Percentiles rank a stretch among this genome's conserved stretches.
These are phyloP conservation scores for Colletotrichum lini DNA, from an alignment of 2,329 filamentous ascomycete genomes.

Conservation along the genomic window DNA sequence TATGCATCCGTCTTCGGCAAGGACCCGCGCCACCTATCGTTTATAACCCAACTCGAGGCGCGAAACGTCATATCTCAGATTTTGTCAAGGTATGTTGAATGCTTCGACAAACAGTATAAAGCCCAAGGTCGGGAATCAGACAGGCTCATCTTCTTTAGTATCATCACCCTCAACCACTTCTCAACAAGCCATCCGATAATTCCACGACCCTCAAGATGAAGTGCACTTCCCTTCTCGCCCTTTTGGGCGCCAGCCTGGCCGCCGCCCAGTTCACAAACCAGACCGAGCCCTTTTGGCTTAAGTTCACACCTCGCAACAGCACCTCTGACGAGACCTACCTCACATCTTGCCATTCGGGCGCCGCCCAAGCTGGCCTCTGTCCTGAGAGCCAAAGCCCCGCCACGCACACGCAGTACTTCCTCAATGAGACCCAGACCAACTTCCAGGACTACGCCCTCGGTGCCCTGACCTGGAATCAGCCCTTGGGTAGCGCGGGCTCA, in stretches of 20 bases:
- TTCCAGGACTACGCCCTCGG: constrained; percentile 16
- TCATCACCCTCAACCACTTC: neutral
- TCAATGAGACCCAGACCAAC: constrained; percentile 18
- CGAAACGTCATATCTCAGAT: neutral
- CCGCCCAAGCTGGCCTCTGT: constrained; percentile 38
- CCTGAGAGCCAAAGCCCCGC: constrained; percentile 8
- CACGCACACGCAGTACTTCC: constrained; percentile 19
- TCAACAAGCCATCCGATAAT: neutral
- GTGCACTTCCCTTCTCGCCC: constrained; percentile 6
- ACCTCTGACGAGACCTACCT: constrained; percentile 31
- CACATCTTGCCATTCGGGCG: constrained; percentile 36
- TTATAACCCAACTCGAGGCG: neutral
- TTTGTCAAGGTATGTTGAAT: constrained; percentile 8
- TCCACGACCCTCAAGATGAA: constrained; percentile 26
- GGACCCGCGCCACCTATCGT: neutral
- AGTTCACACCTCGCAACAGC: constrained; percentile 1
- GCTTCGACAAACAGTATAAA: neutral
- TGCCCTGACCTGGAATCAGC: constrained; percentile 36
- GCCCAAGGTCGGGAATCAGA: neutral
- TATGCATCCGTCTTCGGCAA: neutral
- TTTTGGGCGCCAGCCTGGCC: constrained; percentile 22
- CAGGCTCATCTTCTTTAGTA: neutral
- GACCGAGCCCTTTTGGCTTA: constrained; percentile 35
- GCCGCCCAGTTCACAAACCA: constrained; percentile 23
- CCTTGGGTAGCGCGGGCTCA: constrained; percentile 25